Evolutionary conservation across 371 early-diverging fungal species (phyloP), one percentile per base, ranked within the genome.

Genomic region (Lichtheimia hyalospora): DNA sequence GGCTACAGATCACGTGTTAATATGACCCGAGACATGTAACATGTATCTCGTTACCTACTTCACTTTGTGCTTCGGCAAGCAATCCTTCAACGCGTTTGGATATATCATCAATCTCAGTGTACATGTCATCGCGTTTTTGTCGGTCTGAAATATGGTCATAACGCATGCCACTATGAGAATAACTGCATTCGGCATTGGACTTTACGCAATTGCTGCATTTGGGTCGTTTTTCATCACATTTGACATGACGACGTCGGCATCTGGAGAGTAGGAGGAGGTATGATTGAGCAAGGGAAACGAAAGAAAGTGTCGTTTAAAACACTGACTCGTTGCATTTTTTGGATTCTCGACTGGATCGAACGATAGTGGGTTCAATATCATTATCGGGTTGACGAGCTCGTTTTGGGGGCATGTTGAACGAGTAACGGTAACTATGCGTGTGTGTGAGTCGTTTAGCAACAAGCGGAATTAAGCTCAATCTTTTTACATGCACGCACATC

Each of bases 181-280:
- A 67, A 28, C 67, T 67, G 52, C 67, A 67, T 55, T 62, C 62
- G 12, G 50, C 59, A 39, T 67, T 59, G 46, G 59, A 48, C 46
- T 62, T 67, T 5, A 59, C 57, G 34, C 67, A 67, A 44, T 67
- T 67, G 23, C 60, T 41, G 42, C 67, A 67, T 40, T 54, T 62
- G 15, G 67, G 67, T 23, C 59, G 54, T 21, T 55, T 52, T 49
- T 67, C 67, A 23, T 67, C 67, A 23, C 67, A 67, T 42, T 67
- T 67, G 7, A 67, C 67, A 55, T 67, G 67, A 18, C 67, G 62
- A 48, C 67, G 58, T 16, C 67, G 67, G 53, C 67, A 67, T 57
- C 67, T 67, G 23, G 13, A 42, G 10, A 57, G 46, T 3, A n/a
- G n/a, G 16, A 46, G 21, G 41, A 53, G n/a, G 18, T 23, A 46